These are phyloP conservation scores for Acer yangbiense DNA, from an alignment of 345 rosid genomes.

Conservation along the genomic window DNA sequence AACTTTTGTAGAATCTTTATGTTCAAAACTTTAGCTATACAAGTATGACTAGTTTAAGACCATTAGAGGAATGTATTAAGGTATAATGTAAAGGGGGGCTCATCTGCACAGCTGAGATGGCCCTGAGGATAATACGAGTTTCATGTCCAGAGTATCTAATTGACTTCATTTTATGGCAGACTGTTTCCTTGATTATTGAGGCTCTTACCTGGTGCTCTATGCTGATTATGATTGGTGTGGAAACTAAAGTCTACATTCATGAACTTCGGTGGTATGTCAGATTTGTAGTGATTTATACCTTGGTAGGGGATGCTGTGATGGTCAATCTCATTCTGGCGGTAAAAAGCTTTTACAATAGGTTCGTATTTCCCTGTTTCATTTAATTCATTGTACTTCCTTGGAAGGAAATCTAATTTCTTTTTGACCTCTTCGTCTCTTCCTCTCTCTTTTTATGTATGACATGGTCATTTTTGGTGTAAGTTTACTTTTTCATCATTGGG, in stretches of 20 bases:
- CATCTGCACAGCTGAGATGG: neutral
- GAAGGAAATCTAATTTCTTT: neutral
- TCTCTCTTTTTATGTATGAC: neutral
- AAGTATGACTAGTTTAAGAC: neutral
- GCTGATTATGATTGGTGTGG: constrained; percentile 70
- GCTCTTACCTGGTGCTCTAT: constrained; percentile 84
- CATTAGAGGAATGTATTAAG: neutral
- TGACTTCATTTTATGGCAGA: constrained; percentile 47
- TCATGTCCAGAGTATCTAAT: constrained; percentile 13
- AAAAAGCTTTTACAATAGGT: constrained; percentile 77
- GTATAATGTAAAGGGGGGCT: neutral
- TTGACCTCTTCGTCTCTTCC: neutral
- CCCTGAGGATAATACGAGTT: neutral
- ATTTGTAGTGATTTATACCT: constrained; percentile 75
- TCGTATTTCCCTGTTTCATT: constrained; percentile 17
- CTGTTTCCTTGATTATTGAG: constrained; percentile 67
- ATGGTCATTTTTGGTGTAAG: neutral
- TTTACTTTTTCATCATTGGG: neutral
- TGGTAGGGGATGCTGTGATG: constrained; percentile 86
- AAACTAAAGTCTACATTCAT: constrained; percentile 75
- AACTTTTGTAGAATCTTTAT: too few relatives aligned
- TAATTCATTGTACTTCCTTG: neutral
- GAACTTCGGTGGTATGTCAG: constrained; percentile 94
- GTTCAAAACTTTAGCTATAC: too few relatives aligned
- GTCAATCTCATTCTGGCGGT: constrained; percentile 73